Evolutionary conservation across 2,329 filamentous ascomycete genomes (phyloP), one percentile per base, ranked within the genome.

Genomic region (Colletotrichum tabaci): DNA sequence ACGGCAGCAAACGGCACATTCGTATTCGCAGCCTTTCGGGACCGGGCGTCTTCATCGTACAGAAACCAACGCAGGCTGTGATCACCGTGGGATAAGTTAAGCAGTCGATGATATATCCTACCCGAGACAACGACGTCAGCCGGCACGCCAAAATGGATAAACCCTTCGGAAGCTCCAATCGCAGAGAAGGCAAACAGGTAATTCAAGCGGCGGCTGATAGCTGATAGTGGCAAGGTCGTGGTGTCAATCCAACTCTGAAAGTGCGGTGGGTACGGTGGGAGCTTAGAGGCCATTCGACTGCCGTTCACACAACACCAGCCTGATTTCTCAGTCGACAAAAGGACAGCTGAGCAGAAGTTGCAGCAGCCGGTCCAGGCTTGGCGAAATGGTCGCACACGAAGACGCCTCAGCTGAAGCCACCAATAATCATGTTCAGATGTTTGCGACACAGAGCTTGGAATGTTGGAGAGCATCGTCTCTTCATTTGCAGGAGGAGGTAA

Each of bases 221-320:
- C 30, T 55, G 6, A 55, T 55, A 55, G 13, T 55, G 30, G 52
- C 6, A 55, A 55, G 52, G 30, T 55, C 16, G 30, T 55, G 6
- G 52, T 35, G 30, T 55, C 6, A 55, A 55, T 55, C 30, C 6
- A 55, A 38, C 52, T 55, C 30, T 55, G 16, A 55, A 55, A 55
- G 26, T 55, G 30, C 16, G 30, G 9, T 55, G 16, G 30, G 52
- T 55, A 55, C 26, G 52, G 13, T 16, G 30, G 52, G 52, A 55
- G 52, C 52, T 55, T 55, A n/a, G 26, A 55, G 52, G 52, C 52
- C 16, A 16, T 55, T 55, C 30, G 23, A 55, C 52, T 55, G 52
- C 52, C 23, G 10, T 55, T 35, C 38, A 55, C 30, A 55, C 16
- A 55, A 55, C 52, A 55, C 52, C 30, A 55, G 52, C 52, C 52